Conservation (phyloP, 345 rosid genomes). For the Melaleuca quinquenervia region DNA sequence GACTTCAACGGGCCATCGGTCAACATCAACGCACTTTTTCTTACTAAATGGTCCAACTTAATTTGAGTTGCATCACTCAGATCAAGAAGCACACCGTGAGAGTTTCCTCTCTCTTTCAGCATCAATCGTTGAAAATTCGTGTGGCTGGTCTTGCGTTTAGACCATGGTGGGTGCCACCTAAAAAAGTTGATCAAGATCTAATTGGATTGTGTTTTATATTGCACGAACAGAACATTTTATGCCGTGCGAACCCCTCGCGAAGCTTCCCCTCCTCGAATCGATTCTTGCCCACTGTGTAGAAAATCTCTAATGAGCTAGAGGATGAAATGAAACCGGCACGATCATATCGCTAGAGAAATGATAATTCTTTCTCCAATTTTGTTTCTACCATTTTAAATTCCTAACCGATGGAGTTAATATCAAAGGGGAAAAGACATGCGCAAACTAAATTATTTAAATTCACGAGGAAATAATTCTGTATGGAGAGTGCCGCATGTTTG, state of each 20-base stretch:
- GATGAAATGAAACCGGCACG: not conserved
- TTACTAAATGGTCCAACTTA: not conserved
- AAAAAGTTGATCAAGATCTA: not conserved
- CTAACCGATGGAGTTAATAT: not conserved
- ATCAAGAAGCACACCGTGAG: not conserved
- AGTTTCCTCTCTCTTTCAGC: not conserved
- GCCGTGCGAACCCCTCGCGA: not conserved
- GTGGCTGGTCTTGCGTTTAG: not conserved
- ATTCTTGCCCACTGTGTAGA: not conserved
- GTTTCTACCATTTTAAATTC: not conserved
- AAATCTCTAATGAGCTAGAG: not conserved
- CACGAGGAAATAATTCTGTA: not conserved
- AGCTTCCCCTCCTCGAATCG: not conserved
- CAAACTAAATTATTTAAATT: not conserved
- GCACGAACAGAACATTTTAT: not conserved
- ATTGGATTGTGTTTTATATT: not conserved
- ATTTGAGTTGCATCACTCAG: not conserved
- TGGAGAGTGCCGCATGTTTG: not conserved
- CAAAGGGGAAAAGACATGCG: not conserved
- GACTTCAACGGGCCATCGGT: not conserved
- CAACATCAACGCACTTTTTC: not conserved
- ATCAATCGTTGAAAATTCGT: not conserved
- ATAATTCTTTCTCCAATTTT: not conserved
- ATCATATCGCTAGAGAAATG: not conserved
- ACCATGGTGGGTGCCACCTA: not conserved